Conservation (phyloP, 352 stramenopile genomes). For the Phytophthora tubulina region DNA sequence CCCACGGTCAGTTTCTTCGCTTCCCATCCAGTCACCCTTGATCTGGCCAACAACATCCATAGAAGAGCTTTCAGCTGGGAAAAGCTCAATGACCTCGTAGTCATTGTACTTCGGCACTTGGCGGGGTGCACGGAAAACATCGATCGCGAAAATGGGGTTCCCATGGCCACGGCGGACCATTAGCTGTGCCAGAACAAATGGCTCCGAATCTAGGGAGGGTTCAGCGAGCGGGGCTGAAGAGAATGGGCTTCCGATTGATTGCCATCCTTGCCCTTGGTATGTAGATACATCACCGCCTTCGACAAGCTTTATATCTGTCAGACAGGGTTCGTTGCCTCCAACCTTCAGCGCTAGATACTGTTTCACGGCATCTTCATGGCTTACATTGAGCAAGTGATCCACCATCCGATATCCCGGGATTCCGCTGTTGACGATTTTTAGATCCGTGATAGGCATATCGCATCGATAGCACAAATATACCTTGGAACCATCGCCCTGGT, state of each 20-base stretch:
- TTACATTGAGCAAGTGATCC: constrained; percentile 78
- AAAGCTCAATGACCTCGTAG: constrained; percentile 88
- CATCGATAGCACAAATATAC: constrained; percentile 89
- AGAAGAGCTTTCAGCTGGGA: constrained; percentile 32
- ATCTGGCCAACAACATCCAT: constrained; percentile 38
- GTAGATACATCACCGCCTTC: constrained; percentile 49
- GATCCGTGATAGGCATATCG: constrained; percentile 90
- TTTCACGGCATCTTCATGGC: constrained; percentile 71
- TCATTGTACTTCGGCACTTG: constrained; percentile 91
- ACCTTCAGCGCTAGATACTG: constrained; percentile 89
- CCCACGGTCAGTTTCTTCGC: constrained; percentile 73
- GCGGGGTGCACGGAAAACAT: constrained; percentile 86
- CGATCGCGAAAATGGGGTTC: constrained; percentile 88
- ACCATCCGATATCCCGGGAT: constrained; percentile 89
- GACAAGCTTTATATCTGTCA: constrained; percentile 83
- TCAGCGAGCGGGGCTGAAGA: constrained; percentile 41
- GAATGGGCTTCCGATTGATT: constrained; percentile 70
- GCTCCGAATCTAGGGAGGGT: constrained; percentile 9
- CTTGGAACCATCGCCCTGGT: constrained; percentile 85
- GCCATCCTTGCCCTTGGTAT: constrained; percentile 70
- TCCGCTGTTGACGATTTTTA: constrained; percentile 87
- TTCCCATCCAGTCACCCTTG: constrained; percentile 81
- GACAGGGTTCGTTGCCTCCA: constrained; percentile 78
- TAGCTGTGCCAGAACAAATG: constrained; percentile 52
- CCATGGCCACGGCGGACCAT: constrained; percentile 84